Conservation (phyloP, 768 basidiomycete genomes). For the Mycena galericulata region DNA sequence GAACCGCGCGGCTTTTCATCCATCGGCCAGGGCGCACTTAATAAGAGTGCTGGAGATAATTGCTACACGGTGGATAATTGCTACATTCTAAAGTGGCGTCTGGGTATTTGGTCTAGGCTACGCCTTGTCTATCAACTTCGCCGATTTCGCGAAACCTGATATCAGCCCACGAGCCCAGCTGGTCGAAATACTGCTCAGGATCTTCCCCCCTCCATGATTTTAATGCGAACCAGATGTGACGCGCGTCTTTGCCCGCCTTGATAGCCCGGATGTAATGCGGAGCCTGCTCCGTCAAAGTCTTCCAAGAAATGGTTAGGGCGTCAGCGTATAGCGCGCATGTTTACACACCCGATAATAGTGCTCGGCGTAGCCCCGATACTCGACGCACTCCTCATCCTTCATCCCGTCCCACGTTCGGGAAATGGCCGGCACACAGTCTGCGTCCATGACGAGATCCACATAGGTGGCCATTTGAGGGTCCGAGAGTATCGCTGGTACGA, state of each 20-base stretch:
- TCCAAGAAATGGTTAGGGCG: neutral
- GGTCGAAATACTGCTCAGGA: constrained; percentile 1
- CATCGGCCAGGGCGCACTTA: too few relatives aligned
- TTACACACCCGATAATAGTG: constrained; percentile 16
- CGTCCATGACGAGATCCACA: constrained; percentile 19
- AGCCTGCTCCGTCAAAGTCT: neutral
- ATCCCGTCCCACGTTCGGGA: constrained; percentile 20
- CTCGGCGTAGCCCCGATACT: constrained; percentile 10
- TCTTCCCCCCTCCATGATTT: constrained; percentile 2
- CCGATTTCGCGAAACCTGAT: neutral
- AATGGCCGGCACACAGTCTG: constrained; percentile 12
- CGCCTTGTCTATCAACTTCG: too few relatives aligned
- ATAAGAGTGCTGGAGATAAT: neutral
- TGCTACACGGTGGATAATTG: neutral
- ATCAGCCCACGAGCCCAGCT: neutral
- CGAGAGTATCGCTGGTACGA: constrained; percentile 27
- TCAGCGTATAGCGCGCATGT: too few relatives aligned
- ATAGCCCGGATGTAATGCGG: neutral
- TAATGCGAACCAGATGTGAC: constrained; percentile 5
- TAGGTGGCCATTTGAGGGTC: constrained; percentile 22
- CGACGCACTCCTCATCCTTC: neutral
- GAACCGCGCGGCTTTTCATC: too few relatives aligned
- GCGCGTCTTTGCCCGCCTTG: constrained; percentile 5
- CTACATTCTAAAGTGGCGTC: too few relatives aligned
- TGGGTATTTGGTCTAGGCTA: too few relatives aligned